Evolutionary conservation across 164 flowering plant species (phyloP), one percentile per base, ranked within the genome.

Genomic region (Euptelea pleiosperma): DNA sequence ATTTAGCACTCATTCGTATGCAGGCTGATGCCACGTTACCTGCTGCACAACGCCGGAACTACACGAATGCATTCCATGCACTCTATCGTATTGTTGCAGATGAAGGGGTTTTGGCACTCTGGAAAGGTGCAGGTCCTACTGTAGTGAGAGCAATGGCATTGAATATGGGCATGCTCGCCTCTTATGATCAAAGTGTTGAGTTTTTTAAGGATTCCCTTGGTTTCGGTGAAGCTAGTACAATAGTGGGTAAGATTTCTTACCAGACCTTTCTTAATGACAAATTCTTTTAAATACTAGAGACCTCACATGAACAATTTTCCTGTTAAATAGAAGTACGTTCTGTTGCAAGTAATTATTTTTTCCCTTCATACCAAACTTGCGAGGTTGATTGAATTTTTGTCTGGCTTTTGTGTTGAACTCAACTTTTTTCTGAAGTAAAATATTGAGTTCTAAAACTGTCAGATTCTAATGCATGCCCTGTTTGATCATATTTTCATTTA

Each of bases 111-210:
- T 61, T 86, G 46, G 81, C 94, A 0, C 91, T 93, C 14, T 93
- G 98, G 98, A 87, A 88, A 75, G 98, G 98, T 62, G 94, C 97
- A 9, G 94, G 89, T 28, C 98, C 96, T 25, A 93, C 98, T 61
- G 94, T 88, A 1, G 94, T 87, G 19, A 80, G 98, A 74, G 98
- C 98, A 11, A 92, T 92, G 97, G 94, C 90, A 19, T 63, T 89
- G 63, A 92, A 87, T 68, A 87, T 87, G 96, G 96, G 96, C 50
- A 86, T 87, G 97, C 92, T 92, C 67, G 98, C 98, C 25, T 89
- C 97, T 35, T 93, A 93, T 75, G 98, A 89, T 70, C 97, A 92
- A 62, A 73, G 86, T 78, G 89, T 80, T 51, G 97, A 90, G 76
- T 77, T 87, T 58, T 83, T 74, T 75, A 88, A 64, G 77, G 98